phyloP scores from a whole-genome alignment of 805 yeast genomes.

The Ogataea degrootiae region DNA sequence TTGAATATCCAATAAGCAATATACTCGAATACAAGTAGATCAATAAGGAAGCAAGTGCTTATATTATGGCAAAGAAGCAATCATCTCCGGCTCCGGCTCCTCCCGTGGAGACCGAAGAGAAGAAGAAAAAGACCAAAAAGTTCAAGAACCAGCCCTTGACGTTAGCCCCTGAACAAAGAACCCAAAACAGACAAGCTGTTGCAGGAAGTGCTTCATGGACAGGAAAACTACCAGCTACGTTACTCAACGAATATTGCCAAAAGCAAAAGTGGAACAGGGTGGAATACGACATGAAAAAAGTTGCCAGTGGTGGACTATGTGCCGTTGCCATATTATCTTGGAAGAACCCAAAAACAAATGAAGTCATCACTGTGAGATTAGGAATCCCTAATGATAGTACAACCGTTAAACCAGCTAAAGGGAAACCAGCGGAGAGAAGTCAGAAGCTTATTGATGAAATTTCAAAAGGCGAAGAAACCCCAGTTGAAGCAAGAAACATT shows the following conservation, averaged over 20 bases:
- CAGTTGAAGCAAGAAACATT: conserved; percentile 83
- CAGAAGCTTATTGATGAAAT: too few species aligned
- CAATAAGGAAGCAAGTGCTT: too few species aligned
- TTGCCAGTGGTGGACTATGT: conserved; percentile 45
- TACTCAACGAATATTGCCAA: conserved; percentile 83
- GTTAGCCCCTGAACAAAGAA: conserved; percentile 11
- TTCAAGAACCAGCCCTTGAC: background rate
- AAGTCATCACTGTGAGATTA: conserved; percentile 52
- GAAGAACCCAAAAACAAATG: conserved; percentile 79
- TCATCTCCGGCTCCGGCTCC: background rate
- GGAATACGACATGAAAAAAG: conserved; percentile 60
- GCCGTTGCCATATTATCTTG: conserved; percentile 64
- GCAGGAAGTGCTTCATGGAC: conserved; percentile 83
- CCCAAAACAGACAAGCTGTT: conserved; percentile 39
- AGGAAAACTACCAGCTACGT: conserved; percentile 85
- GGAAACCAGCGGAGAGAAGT: conserved; percentile 34
- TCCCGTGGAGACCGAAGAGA: background rate
- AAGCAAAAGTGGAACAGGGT: conserved; percentile 87
- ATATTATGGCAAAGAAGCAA: too few species aligned
- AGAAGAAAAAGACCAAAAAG: background rate
- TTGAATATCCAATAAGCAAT: too few species aligned
- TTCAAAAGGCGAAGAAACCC: conserved; percentile 51
- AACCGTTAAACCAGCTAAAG: conserved; percentile 42
- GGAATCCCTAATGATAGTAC: conserved; percentile 3
- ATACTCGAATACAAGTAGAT: too few species aligned